Evolutionary conservation across 1,284 basidiomycete genomes (phyloP).

Genomic region (Austroboletus niveus): DNA sequence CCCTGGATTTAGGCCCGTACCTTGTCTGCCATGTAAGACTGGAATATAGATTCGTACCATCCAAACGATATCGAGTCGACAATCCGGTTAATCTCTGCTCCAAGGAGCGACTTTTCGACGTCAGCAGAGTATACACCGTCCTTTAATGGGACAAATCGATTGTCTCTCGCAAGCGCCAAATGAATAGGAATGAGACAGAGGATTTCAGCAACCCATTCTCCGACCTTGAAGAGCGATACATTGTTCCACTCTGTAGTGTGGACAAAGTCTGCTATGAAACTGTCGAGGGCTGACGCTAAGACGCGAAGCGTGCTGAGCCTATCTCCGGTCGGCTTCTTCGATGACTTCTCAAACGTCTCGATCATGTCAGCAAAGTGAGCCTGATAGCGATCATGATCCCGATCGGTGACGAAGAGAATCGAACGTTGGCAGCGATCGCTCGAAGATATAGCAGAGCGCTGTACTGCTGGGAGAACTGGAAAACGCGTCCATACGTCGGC

Average conservation of each 20-base stretch:
- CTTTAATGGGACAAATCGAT: conserved; percentile 58
- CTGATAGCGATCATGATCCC: conserved; percentile 34
- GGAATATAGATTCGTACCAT: conserved; percentile 66
- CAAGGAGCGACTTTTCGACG: conserved; percentile 51
- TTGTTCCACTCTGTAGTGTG: conserved; percentile 2
- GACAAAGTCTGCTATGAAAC: conserved; percentile 18
- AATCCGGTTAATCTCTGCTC: conserved; percentile 54
- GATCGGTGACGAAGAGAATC: conserved; percentile 46
- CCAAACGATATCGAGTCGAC: conserved; percentile 56
- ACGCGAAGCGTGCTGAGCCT: conserved; percentile 37
- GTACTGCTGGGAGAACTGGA: conserved; percentile 55
- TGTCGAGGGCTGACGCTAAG: conserved; percentile 20
- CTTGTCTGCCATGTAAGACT: conserved; percentile 59
- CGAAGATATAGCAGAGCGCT: conserved; percentile 43
- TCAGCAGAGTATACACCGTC: conserved; percentile 52
- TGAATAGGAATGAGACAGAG: conserved; percentile 66
- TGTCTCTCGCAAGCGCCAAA: conserved; percentile 55
- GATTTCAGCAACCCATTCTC: conserved; percentile 63
- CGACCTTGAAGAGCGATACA: conserved; percentile 42
- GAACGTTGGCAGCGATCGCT: conserved; percentile 29
- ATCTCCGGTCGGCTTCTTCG: conserved; percentile 41
- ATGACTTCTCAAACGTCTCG: conserved; percentile 43
- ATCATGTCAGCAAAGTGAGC: conserved; percentile 48
- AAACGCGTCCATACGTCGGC: conserved; percentile 62
- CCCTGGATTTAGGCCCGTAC: conserved; percentile 25